phyloP scores from a whole-genome alignment of 352 stramenopile genomes.

The Pythium volutum region DNA sequence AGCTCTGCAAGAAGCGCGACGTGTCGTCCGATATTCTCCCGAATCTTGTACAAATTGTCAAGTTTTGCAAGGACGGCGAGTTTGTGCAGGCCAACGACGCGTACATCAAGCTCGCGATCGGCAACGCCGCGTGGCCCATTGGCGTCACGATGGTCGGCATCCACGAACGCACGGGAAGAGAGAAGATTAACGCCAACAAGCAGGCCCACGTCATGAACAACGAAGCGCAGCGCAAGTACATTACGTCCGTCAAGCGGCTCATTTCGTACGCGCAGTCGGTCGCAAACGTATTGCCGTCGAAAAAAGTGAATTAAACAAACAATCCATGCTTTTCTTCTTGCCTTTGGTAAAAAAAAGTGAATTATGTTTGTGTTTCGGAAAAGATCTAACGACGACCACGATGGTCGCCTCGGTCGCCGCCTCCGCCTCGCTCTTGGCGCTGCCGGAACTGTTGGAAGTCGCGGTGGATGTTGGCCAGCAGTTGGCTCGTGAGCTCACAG shows the following conservation, averaged over 20 bases:
- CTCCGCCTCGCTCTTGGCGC: slow-evolving; percentile 33
- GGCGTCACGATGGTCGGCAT: slow-evolving; percentile 99
- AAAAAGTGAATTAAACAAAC: slow-evolving; percentile 69
- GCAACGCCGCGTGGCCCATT: slow-evolving; percentile 98
- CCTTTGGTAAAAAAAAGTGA: neutral
- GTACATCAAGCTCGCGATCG: slow-evolving; percentile 98
- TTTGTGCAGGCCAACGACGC: slow-evolving; percentile 96
- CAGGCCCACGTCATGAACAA: slow-evolving; percentile 99
- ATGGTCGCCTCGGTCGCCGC: slow-evolving; percentile 21
- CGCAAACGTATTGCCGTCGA: slow-evolving; percentile 79
- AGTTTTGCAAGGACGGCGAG: slow-evolving; percentile 91
- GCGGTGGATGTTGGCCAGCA: slow-evolving; percentile 69
- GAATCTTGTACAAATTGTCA: slow-evolving; percentile 92
- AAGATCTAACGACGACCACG: slow-evolving; percentile 6
- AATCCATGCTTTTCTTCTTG: neutral
- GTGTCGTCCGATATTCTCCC: slow-evolving; percentile 88
- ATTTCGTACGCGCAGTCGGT: slow-evolving; percentile 96
- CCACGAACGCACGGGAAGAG: slow-evolving; percentile 93
- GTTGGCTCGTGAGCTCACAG: slow-evolving; percentile 57
- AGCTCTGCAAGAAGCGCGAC: slow-evolving; percentile 92
- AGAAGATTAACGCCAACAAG: slow-evolving; percentile 97
- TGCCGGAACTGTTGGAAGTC: slow-evolving; percentile 72
- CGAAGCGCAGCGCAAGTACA: slow-evolving; percentile 97
- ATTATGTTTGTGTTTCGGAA: too few relatives aligned
- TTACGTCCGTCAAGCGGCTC: slow-evolving; percentile 97